phyloP scores from a whole-genome alignment of 2,329 filamentous ascomycete genomes.

The Verticillium zaregamsianum region DNA sequence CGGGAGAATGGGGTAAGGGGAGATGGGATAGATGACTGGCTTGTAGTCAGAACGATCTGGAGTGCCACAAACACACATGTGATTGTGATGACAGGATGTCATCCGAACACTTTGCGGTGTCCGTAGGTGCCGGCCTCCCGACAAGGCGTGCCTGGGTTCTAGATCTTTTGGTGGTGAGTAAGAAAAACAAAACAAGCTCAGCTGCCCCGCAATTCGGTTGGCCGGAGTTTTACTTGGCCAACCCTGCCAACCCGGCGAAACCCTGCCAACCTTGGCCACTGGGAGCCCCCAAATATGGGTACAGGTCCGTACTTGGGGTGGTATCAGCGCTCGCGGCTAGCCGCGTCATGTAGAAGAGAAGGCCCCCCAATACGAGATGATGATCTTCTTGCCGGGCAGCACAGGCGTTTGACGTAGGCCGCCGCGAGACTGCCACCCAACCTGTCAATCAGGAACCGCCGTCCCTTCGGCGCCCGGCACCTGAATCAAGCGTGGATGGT shows the following conservation, averaged over 20 bases:
- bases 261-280: no score
- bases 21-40: no score
- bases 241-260: background rate
- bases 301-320: background rate
- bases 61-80: no score
- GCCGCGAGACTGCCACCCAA: background rate
- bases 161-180: background rate
- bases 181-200: background rate
- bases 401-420: background rate
- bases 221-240: background rate
- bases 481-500: no score
- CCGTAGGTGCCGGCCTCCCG: background rate
- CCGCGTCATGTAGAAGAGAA: background rate
- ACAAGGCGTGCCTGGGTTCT: background rate
- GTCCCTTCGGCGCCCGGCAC: no score
- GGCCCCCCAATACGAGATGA: background rate
- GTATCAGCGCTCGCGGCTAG: background rate
- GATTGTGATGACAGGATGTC: no score
- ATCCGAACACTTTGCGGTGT: no score
- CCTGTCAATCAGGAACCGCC: no score
- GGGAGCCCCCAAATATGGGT: background rate
- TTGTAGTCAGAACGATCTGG: no score
- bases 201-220: background rate
- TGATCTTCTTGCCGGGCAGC: background rate
- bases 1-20: no score